These are phyloP conservation scores for Pyrenopolyporus hunteri DNA, from an alignment of 495 filamentous ascomycete species.

Conservation along the genomic window DNA sequence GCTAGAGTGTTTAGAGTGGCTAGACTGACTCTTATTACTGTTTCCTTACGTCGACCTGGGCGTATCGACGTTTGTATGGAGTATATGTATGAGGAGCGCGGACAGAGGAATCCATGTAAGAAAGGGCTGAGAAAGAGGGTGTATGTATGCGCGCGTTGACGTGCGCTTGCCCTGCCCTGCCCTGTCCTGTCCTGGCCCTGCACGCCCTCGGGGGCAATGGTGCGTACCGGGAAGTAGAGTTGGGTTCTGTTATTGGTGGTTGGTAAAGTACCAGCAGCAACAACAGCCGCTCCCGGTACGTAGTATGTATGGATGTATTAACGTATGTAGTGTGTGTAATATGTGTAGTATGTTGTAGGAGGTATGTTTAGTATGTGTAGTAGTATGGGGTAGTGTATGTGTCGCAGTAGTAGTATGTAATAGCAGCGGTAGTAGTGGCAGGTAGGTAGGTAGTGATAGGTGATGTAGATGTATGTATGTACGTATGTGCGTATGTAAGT, in stretches of 20 bases:
- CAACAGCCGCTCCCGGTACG: not conserved
- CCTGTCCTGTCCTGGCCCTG: too few relatives aligned
- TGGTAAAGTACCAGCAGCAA: slow-evolving; percentile 1
- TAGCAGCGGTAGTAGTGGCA: not conserved
- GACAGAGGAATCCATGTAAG: slow-evolving; percentile 19
- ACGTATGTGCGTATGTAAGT: not conserved
- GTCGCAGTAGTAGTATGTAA: not conserved
- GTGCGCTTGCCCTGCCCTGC: slow-evolving; percentile 8
- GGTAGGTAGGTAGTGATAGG: not conserved
- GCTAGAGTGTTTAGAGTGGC: too few relatives aligned
- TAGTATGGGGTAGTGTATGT: not conserved
- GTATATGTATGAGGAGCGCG: slow-evolving; percentile 6
- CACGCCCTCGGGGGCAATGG: slow-evolving; percentile 9
- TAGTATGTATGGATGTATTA: too few relatives aligned
- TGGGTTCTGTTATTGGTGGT: not conserved
- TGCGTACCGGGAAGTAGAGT: not conserved
- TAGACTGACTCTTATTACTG: slow-evolving; percentile 33
- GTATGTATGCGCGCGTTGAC: slow-evolving; percentile 7
- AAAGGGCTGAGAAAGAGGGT: not conserved
- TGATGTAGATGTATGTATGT: not conserved
- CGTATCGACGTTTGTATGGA: slow-evolving; percentile 11
- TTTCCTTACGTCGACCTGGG: slow-evolving; percentile 21
- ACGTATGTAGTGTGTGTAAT: too few relatives aligned
- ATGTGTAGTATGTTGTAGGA: too few relatives aligned
- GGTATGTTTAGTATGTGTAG: not conserved